Conservation (phyloP, 2,329 filamentous ascomycete genomes). For the Hypoxylon sp. region DNA sequence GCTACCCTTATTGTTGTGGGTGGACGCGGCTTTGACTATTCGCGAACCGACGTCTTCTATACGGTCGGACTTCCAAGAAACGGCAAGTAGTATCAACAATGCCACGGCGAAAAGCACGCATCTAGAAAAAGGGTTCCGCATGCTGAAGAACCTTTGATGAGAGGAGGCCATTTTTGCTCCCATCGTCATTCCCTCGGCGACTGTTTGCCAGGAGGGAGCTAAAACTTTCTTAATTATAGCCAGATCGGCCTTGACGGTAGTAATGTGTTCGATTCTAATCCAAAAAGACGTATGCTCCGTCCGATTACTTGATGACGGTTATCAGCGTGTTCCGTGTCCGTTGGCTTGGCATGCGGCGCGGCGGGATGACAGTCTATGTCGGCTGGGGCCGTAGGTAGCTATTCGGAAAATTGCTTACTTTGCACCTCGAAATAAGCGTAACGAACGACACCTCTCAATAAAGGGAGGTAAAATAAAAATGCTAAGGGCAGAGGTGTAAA, state of each 20-base stretch:
- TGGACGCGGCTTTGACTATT: slow-evolving; percentile 52
- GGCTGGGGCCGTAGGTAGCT: slow-evolving; percentile 12
- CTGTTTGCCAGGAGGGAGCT: slow-evolving; percentile 33
- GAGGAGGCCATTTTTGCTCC: slow-evolving; percentile 51
- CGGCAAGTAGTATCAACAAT: slow-evolving; percentile 53
- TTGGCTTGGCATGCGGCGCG: slow-evolving; percentile 34
- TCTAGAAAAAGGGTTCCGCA: slow-evolving; percentile 59
- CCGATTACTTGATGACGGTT: slow-evolving; percentile 36
- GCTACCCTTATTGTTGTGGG: slow-evolving; percentile 44
- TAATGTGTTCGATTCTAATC: slow-evolving; percentile 16
- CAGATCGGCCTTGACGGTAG: slow-evolving; percentile 12
- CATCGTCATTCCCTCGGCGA: slow-evolving; percentile 44
- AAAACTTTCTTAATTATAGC: slow-evolving; percentile 29
- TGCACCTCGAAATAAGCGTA: slow-evolving; percentile 30
- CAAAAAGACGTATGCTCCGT: slow-evolving; percentile 12
- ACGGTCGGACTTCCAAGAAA: slow-evolving; percentile 53
- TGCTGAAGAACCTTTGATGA: slow-evolving; percentile 55
- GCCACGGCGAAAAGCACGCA: slow-evolving; percentile 55
- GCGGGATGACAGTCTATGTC: slow-evolving; percentile 33
- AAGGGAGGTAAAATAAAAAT: slow-evolving; percentile 27
- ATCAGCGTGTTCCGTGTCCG: slow-evolving; percentile 32
- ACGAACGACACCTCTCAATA: slow-evolving; percentile 37
- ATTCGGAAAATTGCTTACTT: slow-evolving; percentile 17
- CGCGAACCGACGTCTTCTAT: slow-evolving; percentile 52
- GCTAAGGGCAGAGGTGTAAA: slow-evolving; percentile 21